Base-by-base conservation (phyloP, 805 yeast genomes). In the Candida gorgasii region DNA sequence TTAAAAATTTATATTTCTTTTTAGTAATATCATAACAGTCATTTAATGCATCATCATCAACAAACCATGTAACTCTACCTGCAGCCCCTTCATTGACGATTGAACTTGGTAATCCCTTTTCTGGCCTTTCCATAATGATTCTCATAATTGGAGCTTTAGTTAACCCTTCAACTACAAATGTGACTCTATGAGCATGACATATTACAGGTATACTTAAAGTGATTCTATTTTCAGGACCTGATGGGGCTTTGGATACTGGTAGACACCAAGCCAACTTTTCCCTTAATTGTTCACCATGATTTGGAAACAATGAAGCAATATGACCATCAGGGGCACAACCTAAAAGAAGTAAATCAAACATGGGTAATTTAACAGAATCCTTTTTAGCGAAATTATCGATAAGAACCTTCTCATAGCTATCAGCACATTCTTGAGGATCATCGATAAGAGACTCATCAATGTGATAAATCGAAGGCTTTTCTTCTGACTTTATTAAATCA, bases 311-410 rank as follows among this genome's bases (percentile, higher is more conserved):
- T n/a, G 96, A 89, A 40, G 97, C 96, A 58, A 89, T 87, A 63
- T 92, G 99, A 16, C 99, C 99, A 63, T 92, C 99, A 2, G 98
- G 98, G 0, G 99, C 99, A 73, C 98, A 92, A 18, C 99, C 99
- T 45, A 93, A 73, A 51, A 93, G 71, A 48, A 93, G 78, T 41
- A 93, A 69, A 63, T 93, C 98, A 67, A 93, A 92, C 80, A 88
- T 82, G 46, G 99, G 99, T 48, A 92, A 75, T 66, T 90, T 89
- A 43, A 93, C 99, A 13, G 96, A 84, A 64, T 93, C 98, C 61
- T 95, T 92, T 41, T 87, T 89, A 8, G 99, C 99, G 69, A 93
- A 93, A 41, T 92, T 93, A 57, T 79, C 80, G 44, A 93, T 86
- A 43, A 93, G 72, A 15, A 81, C 73, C 65, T 89, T 87, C 59